Conservation (phyloP, 768 basidiomycete genomes). For the Auricularia sp. region DNA sequence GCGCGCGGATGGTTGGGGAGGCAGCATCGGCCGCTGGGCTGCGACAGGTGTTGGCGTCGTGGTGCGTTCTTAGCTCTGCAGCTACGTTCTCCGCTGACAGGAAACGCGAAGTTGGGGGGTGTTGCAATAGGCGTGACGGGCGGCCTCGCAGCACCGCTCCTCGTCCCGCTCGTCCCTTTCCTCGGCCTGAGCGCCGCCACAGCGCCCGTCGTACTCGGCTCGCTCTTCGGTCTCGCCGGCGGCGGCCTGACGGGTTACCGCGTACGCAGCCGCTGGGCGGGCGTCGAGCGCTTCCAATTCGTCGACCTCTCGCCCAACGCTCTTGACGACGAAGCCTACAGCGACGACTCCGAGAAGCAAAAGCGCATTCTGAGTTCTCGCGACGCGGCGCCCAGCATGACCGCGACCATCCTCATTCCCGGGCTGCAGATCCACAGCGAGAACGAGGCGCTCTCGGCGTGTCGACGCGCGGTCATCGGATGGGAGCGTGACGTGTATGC, state of each 20-base stretch:
- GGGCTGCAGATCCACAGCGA: constrained; percentile 22
- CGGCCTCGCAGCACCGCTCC: constrained; percentile 30
- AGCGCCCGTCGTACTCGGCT: constrained; percentile 27
- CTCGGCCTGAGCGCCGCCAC: constrained; percentile 18
- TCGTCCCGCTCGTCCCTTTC: constrained; percentile 19
- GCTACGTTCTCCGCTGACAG: neutral
- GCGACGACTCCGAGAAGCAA: neutral
- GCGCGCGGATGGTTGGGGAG: constrained; percentile 28
- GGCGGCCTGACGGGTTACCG: constrained; percentile 27
- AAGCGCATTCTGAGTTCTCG: neutral
- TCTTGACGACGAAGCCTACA: neutral
- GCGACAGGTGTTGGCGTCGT: constrained; percentile 29
- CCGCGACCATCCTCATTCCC: constrained; percentile 28
- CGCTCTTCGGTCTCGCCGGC: constrained; percentile 28
- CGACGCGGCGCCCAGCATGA: neutral
- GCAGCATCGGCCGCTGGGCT: constrained; percentile 20
- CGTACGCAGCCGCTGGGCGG: constrained; percentile 26
- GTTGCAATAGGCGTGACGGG: constrained; percentile 29
- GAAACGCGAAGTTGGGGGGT: constrained; percentile 23
- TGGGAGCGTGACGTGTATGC: constrained; percentile 26
- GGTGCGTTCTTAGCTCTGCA: constrained; percentile 6
- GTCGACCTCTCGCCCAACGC: constrained; percentile 20
- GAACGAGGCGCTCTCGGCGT: too few species aligned
- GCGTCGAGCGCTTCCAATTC: constrained; percentile 30
- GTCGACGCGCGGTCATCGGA: too few species aligned